Base-by-base conservation (phyloP, 805 yeast species). In the Suhomyces kilbournensis region DNA sequence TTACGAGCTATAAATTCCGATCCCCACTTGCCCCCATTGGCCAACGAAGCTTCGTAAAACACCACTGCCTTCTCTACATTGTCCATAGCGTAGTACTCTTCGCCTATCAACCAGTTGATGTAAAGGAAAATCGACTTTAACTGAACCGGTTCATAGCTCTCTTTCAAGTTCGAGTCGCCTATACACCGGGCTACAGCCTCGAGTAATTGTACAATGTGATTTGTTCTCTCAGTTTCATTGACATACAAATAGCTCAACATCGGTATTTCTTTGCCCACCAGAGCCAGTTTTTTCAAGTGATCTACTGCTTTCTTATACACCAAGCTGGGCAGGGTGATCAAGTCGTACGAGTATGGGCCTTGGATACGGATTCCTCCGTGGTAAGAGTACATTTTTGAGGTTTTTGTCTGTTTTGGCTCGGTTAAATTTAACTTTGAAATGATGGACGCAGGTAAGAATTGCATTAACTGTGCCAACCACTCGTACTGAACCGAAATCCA, bases 401-500 rank as follows among this genome's bases (percentile, higher is more conserved):
- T 30, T 17, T 20, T 46, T 30, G 25, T 17, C 8, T 19, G 30
- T 4, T 10, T 28, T 32, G 3, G 20, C 9, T 19, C 23, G n/a
- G 48, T 7, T 8, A 46, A 14, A 4, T 22, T 43, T 17, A 35
- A 17, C 6, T 25, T 30, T 17, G 43, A 40, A 8, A 35, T 17
- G 20, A 48, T 47, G 4, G 56, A 77, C 10, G 61, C 56, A 0
- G 88, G 88, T 1, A 80, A 71, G n/a, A 67, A 49, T 8, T 70
- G 75, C 48, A 84, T 67, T 15, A 86, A 63, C 52, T 85, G 81
- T 0, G 87, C 90, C 10, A 88, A 68, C 84, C 87, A 80, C 42
- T 81, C 78, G 56, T 81, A 79, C 61, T 88, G 96, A n/a, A 69
- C 61, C 0, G 85, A 77, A 9, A 76, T 60, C 96, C 96, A 88